A percentile compares a stretch with the other conserved stretches of the same genome.
Evolutionary conservation across 2,329 filamentous ascomycete species (phyloP).

Genomic region (Botryotinia calthae): DNA sequence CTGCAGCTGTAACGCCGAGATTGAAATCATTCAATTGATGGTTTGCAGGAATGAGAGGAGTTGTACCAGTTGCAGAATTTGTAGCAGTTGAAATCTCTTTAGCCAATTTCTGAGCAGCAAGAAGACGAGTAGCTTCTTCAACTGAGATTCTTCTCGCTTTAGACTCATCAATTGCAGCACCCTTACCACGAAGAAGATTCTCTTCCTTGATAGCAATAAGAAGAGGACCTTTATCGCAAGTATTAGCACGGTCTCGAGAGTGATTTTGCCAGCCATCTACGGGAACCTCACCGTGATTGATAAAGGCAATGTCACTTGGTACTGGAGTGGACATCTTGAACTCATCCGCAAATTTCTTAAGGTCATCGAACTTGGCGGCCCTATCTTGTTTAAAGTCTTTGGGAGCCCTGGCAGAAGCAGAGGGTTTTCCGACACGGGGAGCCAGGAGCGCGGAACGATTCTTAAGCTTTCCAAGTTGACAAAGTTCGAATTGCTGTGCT

Average conservation of each 20-base stretch:
- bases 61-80: background rate
- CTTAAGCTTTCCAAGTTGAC: background rate
- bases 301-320: background rate
- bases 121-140: background rate
- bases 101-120: background rate
- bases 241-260: background rate
- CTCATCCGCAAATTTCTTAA: background rate
- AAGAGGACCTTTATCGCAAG: background rate
- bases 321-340: background rate
- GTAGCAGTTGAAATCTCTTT: background rate
- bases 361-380: background rate
- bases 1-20: background rate
- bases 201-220: background rate
- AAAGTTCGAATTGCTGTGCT: background rate
- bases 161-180: background rate
- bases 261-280: background rate
- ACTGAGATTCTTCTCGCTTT: background rate
- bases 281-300: background rate
- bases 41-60: background rate
- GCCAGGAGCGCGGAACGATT: too few relatives aligned
- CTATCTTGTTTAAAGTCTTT: background rate
- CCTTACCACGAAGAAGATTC: background rate
- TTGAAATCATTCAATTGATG: background rate
- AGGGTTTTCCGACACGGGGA: background rate
- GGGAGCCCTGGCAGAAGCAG: background rate